Evolutionary conservation across 768 basidiomycete genomes (phyloP), one percentile per base, ranked within the genome.

Genomic region (Tephrocybe rancida): DNA sequence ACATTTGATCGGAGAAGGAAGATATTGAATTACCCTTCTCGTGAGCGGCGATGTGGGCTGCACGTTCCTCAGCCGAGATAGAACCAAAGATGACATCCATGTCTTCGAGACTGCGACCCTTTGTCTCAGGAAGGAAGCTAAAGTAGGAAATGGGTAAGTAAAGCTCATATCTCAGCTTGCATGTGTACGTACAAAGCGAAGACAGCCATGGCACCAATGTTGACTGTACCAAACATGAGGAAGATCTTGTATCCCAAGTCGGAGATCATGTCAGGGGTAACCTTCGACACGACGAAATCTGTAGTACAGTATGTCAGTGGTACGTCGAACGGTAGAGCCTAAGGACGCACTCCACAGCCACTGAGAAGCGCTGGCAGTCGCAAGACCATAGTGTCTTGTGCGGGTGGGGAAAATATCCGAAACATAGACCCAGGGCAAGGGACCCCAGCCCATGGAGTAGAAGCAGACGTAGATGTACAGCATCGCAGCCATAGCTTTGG

Each of bases 351-450:
- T 91, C 79, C 81, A 92, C 8, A 94, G 69, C 91, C 91, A 93
- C 52, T 94, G 92, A 2, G 88, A 84, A 14, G 84, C 83, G 52
- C 87, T 86, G 0, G 87, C 92, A 4, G 84, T 70, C 0, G 89
- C 80, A 19, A 94, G 72, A 32, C 92, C 92, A 61, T 87, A 92
- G 61, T 91, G 87, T 52, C 92, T 76, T 14, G 91, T 92, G 38
- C 90, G 75, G 13, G 89, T 94, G 6, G 88, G 87, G 80, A 94
- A 94, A 60, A 95, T 92, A 66, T 95, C 92, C 5, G 89, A 76
- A 38, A 86, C 87, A 59, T 87, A 88, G 19, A 89, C 81, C 76
- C 78, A 73, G 32, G 71, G 72, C 22, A 79, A 62, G 11, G 77
- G 78, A 22, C 90, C 92, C 86, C 89, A 91, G 34, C 89, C 90